Conservation (phyloP, 768 basidiomycete species). For the Nidularia pulvinata region DNA sequence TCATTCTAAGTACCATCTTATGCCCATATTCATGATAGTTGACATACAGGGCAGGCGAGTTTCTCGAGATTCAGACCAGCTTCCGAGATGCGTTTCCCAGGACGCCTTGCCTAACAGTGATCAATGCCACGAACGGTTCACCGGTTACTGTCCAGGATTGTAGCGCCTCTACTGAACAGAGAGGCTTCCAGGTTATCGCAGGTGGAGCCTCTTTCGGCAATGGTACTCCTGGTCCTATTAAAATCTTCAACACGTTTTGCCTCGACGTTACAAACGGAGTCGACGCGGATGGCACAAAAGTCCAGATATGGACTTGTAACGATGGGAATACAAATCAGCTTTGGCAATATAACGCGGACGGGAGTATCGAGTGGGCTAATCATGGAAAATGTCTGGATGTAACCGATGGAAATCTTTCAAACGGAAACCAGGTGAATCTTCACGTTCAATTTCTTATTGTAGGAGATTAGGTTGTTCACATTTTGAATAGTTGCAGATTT, state of each 20-base stretch:
- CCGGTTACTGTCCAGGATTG: too few relatives aligned
- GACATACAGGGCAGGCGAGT: too few relatives aligned
- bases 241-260: conserved; percentile 28
- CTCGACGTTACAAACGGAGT: conserved; percentile 42
- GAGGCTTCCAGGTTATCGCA: too few relatives aligned
- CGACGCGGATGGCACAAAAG: conserved; percentile 38
- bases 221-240: too few relatives aligned
- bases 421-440: conserved; percentile 37
- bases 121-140: too few relatives aligned
- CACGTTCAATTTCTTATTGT: not conserved
- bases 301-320: conserved; percentile 54
- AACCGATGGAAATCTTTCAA: conserved; percentile 30
- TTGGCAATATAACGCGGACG: conserved; percentile 41
- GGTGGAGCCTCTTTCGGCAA: too few relatives aligned
- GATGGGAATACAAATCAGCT: conserved; percentile 39
- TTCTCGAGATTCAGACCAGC: too few relatives aligned
- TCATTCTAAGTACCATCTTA: too few relatives aligned
- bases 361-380: conserved; percentile 44
- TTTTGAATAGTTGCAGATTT: conserved; percentile 41
- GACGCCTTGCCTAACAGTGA: too few relatives aligned
- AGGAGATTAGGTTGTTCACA: not conserved
- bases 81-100: too few relatives aligned
- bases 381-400: conserved; percentile 52
- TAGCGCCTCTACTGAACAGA: too few relatives aligned
- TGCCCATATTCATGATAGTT: too few relatives aligned